Percentiles rank a stretch among this genome's conserved stretches.
phyloP scores from a whole-genome alignment of 352 stramenopile species.

The Globisporangium spiculum region DNA sequence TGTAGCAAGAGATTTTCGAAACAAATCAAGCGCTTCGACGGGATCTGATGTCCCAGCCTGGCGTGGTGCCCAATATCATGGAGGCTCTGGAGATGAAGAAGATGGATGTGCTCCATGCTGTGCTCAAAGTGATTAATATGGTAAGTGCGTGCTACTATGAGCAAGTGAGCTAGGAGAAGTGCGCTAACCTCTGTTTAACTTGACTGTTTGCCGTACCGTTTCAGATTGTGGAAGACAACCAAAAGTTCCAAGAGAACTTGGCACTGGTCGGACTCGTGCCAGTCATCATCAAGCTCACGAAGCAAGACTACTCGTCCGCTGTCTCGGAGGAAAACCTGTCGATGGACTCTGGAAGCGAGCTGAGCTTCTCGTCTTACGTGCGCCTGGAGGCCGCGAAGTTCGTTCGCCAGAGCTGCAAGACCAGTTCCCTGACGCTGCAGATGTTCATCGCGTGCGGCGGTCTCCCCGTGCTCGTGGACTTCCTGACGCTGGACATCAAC shows the following conservation, averaged over 20 bases:
- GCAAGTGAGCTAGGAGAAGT: not conserved
- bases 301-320: constrained; percentile 33
- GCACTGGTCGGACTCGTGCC: constrained; percentile 88
- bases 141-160: constrained; percentile 17
- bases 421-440: constrained; percentile 85
- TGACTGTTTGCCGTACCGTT: not conserved
- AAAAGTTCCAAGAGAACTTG: constrained; percentile 91
- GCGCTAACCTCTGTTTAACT: not conserved
- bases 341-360: constrained; percentile 22
- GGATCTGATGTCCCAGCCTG: constrained; percentile 89
- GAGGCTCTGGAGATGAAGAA: constrained; percentile 92
- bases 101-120: constrained; percentile 78
- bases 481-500: constrained; percentile 50
- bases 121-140: constrained; percentile 87
- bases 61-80: constrained; percentile 92
- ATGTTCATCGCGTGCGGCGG: constrained; percentile 93
- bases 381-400: constrained; percentile 87
- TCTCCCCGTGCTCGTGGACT: constrained; percentile 82
- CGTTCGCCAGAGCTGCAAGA: constrained; percentile 86
- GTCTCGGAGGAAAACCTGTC: constrained; percentile 11
- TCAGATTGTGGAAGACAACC: constrained; percentile 88
- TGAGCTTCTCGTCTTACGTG: constrained; percentile 49
- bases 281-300: constrained; percentile 88
- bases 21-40: constrained; percentile 65
- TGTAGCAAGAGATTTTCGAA: constrained; percentile 77